Percentiles rank a stretch among this genome's conserved stretches.
Evolutionary conservation across 2,329 filamentous ascomycete species (phyloP).

Genomic region (Pyrenochaeta sp.): DNA sequence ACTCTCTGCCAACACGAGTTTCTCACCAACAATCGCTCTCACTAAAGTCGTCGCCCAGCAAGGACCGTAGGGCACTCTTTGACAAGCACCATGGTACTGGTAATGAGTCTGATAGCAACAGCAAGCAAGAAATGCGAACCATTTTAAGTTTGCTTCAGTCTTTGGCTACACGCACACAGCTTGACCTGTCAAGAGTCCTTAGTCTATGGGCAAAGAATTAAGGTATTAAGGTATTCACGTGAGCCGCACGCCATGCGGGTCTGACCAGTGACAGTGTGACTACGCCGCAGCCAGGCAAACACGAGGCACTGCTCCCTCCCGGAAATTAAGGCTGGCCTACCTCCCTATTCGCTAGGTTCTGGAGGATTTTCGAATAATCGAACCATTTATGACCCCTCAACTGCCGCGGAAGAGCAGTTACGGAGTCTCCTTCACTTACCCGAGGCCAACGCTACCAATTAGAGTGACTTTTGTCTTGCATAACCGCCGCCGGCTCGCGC

Average conservation of each 20-base stretch:
- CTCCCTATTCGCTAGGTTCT: neutral
- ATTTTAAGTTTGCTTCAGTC: neutral
- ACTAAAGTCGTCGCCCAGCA: neutral
- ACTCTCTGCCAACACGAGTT: neutral
- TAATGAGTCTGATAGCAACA: no score
- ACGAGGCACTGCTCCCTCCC: slow-evolving; percentile 1
- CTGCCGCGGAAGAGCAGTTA: neutral
- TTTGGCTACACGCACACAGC: neutral
- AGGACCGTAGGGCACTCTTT: neutral
- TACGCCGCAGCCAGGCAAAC: no score
- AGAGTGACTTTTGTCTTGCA: neutral
- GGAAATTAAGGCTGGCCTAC: neutral
- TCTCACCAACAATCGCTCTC: neutral
- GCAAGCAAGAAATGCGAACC: no score
- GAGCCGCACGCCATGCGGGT: neutral
- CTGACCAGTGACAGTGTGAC: no score
- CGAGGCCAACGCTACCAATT: neutral
- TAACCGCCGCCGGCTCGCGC: slow-evolving; percentile 1
- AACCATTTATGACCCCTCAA: slow-evolving; percentile 1
- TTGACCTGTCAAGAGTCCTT: neutral
- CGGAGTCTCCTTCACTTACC: neutral
- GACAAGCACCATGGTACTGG: neutral
- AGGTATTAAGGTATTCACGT: neutral
- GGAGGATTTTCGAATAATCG: slow-evolving; percentile 3
- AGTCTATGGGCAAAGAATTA: neutral